phyloP scores from a whole-genome alignment of 2,329 filamentous ascomycete genomes.

The Arthrobotrys entomopaga region DNA sequence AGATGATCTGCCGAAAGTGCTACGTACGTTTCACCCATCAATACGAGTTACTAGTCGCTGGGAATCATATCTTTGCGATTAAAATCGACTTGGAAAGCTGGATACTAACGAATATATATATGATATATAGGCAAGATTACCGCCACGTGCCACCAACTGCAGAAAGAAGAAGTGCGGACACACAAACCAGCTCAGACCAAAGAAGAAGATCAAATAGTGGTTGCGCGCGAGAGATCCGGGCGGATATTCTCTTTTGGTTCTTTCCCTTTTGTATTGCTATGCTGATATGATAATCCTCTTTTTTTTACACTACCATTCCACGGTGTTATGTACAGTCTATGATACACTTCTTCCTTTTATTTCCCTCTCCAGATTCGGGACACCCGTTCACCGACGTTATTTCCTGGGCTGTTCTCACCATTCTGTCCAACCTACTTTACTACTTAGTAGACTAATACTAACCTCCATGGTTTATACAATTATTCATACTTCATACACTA shows the following conservation, averaged over 20 bases:
- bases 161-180: slow-evolving; percentile 99
- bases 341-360: slow-evolving; percentile 41
- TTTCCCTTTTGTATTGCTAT: slow-evolving; percentile 37
- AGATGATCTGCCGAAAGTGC: slow-evolving; percentile 99
- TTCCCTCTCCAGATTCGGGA: slow-evolving; percentile 3
- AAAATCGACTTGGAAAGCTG: background rate
- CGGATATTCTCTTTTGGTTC: slow-evolving; percentile 37
- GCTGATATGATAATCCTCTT: slow-evolving; percentile 50
- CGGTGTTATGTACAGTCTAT: slow-evolving; percentile 55
- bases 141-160: slow-evolving; percentile 99
- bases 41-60: background rate
- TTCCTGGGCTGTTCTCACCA: background rate
- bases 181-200: slow-evolving; percentile 99
- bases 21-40: slow-evolving; percentile 72
- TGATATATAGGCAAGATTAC: slow-evolving; percentile 75
- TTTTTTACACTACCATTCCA: slow-evolving; percentile 49
- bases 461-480: background rate
- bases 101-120: slow-evolving; percentile 16
- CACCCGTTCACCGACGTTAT: slow-evolving; percentile 10
- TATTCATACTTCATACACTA: too few relatives aligned
- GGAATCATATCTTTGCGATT: background rate
- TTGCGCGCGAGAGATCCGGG: slow-evolving; percentile 43
- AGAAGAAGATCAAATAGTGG: slow-evolving; percentile 98
- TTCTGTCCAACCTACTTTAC: background rate
- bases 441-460: slow-evolving; percentile 11